These are phyloP conservation scores for Amanita pseudoporphyria DNA, from an alignment of 768 basidiomycete species.

Conservation along the genomic window DNA sequence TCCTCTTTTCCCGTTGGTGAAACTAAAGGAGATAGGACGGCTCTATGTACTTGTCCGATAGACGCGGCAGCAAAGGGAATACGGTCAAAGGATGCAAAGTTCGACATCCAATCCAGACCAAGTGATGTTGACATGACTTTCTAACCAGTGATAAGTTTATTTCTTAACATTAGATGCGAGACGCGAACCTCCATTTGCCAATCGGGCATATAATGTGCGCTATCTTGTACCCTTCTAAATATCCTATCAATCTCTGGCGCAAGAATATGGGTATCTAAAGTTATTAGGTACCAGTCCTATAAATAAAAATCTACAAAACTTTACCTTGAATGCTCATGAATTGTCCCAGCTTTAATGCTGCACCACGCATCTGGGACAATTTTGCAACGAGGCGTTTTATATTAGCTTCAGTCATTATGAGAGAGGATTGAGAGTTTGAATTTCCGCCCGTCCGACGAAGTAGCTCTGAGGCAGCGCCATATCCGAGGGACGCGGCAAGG, in stretches of 20 bases:
- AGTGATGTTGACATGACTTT: constrained; percentile 70
- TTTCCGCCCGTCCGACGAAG: constrained; percentile 52
- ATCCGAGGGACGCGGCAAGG: constrained; percentile 80
- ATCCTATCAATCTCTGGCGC: constrained; percentile 84
- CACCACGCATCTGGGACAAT: constrained; percentile 92
- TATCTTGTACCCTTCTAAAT: constrained; percentile 85
- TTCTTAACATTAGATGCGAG: background rate
- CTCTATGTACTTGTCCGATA: constrained; percentile 91
- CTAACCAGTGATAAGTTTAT: constrained; percentile 18
- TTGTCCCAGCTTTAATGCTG: constrained; percentile 93
- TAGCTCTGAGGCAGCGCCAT: constrained; percentile 85
- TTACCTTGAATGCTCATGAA: constrained; percentile 93
- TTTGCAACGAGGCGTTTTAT: constrained; percentile 84
- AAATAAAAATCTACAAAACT: constrained; percentile 1
- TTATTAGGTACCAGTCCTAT: background rate
- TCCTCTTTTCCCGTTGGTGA: constrained; percentile 48
- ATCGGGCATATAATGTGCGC: constrained; percentile 98
- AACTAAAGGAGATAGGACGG: constrained; percentile 41
- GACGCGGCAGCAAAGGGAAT: constrained; percentile 93
- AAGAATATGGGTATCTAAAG: constrained; percentile 78
- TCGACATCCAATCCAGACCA: constrained; percentile 61
- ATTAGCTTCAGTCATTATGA: constrained; percentile 90
- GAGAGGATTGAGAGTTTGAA: constrained; percentile 26
- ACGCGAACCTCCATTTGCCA: constrained; percentile 87
- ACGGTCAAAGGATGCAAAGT: constrained; percentile 70